Evolutionary conservation across 345 rosid genomes (phyloP).

Genomic region (Aurinia saxatilis): DNA sequence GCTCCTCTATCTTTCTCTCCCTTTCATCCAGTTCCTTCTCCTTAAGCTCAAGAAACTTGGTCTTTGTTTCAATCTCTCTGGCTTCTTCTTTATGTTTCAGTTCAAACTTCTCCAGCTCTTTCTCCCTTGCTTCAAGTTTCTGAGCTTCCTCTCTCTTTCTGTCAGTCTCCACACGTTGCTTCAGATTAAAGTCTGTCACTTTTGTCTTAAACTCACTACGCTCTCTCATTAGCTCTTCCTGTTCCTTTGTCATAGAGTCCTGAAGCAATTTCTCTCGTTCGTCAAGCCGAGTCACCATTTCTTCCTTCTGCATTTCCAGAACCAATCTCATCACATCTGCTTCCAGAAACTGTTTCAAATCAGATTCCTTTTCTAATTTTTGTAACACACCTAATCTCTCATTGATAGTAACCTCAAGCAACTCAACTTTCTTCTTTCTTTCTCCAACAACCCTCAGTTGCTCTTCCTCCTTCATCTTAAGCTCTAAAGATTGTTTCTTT

Average conservation of each 20-base stretch:
- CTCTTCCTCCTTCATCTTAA: neutral
- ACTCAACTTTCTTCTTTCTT: neutral
- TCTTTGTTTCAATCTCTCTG: neutral
- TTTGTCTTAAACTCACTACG: neutral
- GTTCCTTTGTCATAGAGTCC: neutral
- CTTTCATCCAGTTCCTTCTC: neutral
- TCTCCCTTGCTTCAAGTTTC: conserved; percentile 3
- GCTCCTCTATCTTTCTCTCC: neutral
- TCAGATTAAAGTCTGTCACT: neutral
- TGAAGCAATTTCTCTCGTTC: neutral
- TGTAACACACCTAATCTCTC: neutral
- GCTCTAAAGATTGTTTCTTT: neutral
- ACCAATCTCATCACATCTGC: neutral
- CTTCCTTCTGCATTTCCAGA: neutral
- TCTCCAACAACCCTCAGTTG: neutral
- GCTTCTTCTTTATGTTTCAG: no score
- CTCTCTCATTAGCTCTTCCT: neutral
- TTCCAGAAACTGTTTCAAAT: neutral
- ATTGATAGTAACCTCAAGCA: neutral
- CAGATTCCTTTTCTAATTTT: neutral
- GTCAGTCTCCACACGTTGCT: neutral
- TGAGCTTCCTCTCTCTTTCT: neutral
- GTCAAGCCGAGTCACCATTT: neutral
- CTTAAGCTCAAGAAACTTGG: neutral
- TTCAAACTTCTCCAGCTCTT: no score